Evolutionary conservation across 768 basidiomycete genomes (phyloP), one percentile per base, ranked within the genome.

Genomic region (Hemileccinum impolitum): DNA sequence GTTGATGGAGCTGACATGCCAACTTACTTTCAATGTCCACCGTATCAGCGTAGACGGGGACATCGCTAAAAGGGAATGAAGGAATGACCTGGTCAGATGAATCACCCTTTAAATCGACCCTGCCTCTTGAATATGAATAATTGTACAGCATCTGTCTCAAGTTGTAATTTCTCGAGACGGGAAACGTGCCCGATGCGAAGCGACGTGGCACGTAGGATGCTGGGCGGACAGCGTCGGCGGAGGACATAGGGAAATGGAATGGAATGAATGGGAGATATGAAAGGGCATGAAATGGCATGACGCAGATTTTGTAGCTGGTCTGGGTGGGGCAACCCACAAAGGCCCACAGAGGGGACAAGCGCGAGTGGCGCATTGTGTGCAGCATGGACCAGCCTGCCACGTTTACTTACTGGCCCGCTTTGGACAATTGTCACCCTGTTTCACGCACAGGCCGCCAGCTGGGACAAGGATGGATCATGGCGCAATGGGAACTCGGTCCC

Each of bases 11-110:
- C 28, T 10, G 30, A 25, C 19, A 31, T 9, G 28, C n/a, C n/a
- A 35, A 64, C 75, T 47, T 62, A 78, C 79, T 65, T 58, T 72
- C 60, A 25, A 75, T 70, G 54, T 80, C 63, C 13, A 74, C 55
- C 6, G 75, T 76, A 47, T 76, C 66, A 7, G 71, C 74, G 19
- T 55, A 68, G 14, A 66, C 40, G 39, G 55, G 57, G 14, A 56
- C 58, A 12, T 66, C 57, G 42, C 36, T 53, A 59, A 64, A 68
- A 0, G 65, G 66, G 44, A 66, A 60, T 13, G 57, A 55, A 49
- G 66, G 66, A 30, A 77, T 56, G 49, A 78, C 62, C 6, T 53
- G 54, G 52, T 55, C 52, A 21, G 64, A 57, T 39, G 45, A 18
- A 44, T 51, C 30, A 14, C 30, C 18, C 4, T 32, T 31, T n/a